Conservation (phyloP, 768 basidiomycete species). For the Agrocybe praecox region DNA sequence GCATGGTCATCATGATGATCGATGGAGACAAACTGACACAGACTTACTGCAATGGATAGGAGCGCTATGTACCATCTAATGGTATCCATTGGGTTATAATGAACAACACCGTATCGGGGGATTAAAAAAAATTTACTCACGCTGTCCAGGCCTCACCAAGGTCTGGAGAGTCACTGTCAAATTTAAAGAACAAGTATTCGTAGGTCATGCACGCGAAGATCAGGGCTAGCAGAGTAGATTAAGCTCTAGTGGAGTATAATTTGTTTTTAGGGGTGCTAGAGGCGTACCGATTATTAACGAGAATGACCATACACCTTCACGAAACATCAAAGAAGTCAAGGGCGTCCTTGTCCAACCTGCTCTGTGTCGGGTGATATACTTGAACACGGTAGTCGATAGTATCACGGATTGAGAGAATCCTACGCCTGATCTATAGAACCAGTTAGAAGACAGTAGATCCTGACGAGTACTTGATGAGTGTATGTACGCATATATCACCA, state of each 20-base stretch:
- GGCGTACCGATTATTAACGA: background rate
- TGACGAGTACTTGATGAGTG: background rate
- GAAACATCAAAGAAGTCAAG: conserved; percentile 11
- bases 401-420: conserved; percentile 2
- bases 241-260: background rate
- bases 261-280: background rate
- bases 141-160: conserved; percentile 3
- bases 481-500: conserved; percentile 4
- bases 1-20: background rate
- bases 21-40: background rate
- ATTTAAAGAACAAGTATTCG: background rate
- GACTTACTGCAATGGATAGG: conserved; percentile 5
- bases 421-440: background rate
- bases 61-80: conserved; percentile 10
- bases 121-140: background rate
- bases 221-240: background rate
- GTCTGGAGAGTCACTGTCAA: background rate
- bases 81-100: background rate
- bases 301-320: conserved; percentile 6
- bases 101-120: background rate
- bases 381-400: background rate
- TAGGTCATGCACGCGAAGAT: background rate
- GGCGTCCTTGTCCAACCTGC: conserved; percentile 7
- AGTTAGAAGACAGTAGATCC: background rate
- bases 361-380: background rate